A percentile compares a stretch with the other conserved stretches of the same genome.
Evolutionary conservation across 2,329 filamentous ascomycete genomes (phyloP).

Genomic region (Phyllosticta ampelicida): DNA sequence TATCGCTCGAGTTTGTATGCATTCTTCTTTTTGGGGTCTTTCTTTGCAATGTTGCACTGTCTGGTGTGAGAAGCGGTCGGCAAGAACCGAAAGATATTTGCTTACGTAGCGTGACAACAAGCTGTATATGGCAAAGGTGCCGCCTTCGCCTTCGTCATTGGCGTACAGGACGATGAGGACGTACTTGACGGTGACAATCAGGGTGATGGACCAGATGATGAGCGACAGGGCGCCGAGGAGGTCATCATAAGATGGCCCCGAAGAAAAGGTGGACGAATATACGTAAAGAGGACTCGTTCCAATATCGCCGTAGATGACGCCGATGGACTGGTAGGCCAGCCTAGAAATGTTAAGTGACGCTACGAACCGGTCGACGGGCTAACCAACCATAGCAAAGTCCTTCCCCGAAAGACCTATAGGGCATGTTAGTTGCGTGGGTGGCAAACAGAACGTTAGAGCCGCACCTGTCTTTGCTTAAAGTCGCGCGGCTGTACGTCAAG

Average conservation of each 20-base stretch:
- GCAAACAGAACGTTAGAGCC: background rate
- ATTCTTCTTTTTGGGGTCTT: constrained; percentile 43
- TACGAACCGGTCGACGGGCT: constrained; percentile 11
- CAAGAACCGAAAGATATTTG: background rate
- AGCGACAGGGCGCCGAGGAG: constrained; percentile 56
- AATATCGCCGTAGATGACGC: constrained; percentile 61
- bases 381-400: constrained; percentile 11
- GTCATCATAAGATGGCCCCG: constrained; percentile 45
- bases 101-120: constrained; percentile 47
- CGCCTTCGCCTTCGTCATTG: constrained; percentile 61
- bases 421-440: background rate
- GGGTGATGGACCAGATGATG: constrained; percentile 57
- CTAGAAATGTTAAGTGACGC: constrained; percentile 17
- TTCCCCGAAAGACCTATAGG: constrained; percentile 11
- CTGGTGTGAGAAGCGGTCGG: background rate
- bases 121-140: constrained; percentile 58
- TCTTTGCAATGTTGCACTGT: constrained; percentile 48
- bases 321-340: constrained; percentile 54
- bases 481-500: constrained; percentile 11
- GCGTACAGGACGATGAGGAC: constrained; percentile 53
- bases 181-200: constrained; percentile 62
- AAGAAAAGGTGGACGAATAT: constrained; percentile 55
- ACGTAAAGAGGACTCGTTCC: constrained; percentile 60
- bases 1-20: constrained; percentile 50
- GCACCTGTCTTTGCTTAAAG: constrained; percentile 13